Conservation (phyloP, 1,284 basidiomycete species). For the Gomphus sp. region DNA sequence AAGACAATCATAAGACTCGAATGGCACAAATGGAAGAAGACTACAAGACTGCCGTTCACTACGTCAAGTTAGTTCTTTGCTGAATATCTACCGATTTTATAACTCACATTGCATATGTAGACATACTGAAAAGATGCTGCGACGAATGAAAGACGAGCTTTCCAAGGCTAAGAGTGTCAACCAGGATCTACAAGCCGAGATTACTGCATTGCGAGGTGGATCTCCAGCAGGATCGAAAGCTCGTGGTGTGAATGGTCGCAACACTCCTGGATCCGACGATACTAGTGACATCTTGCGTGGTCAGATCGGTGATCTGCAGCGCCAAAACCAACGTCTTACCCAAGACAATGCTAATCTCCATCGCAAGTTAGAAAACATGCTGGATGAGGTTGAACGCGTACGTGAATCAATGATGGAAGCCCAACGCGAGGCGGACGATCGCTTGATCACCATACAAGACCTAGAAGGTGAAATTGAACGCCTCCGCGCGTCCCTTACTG, state of each 20-base stretch:
- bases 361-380: slow-evolving; percentile 62
- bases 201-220: slow-evolving; percentile 59
- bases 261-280: slow-evolving; percentile 61
- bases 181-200: slow-evolving; percentile 67
- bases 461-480: slow-evolving; percentile 75
- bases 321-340: slow-evolving; percentile 60
- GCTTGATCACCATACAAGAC: slow-evolving; percentile 64
- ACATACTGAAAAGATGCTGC: slow-evolving; percentile 98
- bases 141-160: slow-evolving; percentile 91
- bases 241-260: slow-evolving; percentile 65
- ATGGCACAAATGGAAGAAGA: slow-evolving; percentile 88
- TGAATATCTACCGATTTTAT: slow-evolving; percentile 2
- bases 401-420: slow-evolving; percentile 65
- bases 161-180: slow-evolving; percentile 83
- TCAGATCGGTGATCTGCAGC: slow-evolving; percentile 63
- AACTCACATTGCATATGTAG: slow-evolving; percentile 35
- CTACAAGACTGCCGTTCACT: slow-evolving; percentile 88
- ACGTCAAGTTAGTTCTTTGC: slow-evolving; percentile 65
- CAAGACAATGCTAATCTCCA: slow-evolving; percentile 71
- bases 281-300: slow-evolving; percentile 58
- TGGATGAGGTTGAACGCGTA: slow-evolving; percentile 63
- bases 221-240: slow-evolving; percentile 48
- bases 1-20: slow-evolving; percentile 64
- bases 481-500: slow-evolving; percentile 63
- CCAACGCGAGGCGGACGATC: slow-evolving; percentile 71